A percentile compares a stretch with the other conserved stretches of the same genome.
Evolutionary conservation across 441 rosid species (phyloP).

Genomic region (Populus trichocarpa): DNA sequence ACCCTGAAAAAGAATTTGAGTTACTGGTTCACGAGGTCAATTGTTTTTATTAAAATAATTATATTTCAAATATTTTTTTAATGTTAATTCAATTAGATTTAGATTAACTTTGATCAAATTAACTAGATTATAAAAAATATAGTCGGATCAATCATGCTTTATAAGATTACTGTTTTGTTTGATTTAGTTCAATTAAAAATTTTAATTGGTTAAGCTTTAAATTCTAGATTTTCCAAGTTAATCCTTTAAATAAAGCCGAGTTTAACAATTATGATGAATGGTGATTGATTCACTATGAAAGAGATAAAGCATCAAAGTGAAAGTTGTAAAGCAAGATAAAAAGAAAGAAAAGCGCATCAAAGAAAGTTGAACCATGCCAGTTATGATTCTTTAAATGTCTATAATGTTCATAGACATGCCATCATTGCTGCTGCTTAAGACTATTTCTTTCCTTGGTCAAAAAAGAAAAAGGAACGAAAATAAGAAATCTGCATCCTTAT

Average conservation of each 20-base stretch:
- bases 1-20: too few species aligned
- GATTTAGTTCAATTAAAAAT: too few species aligned
- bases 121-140: too few species aligned
- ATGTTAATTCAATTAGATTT: too few species aligned
- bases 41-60: too few species aligned
- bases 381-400: constrained; percentile 33
- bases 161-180: too few species aligned
- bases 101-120: too few species aligned
- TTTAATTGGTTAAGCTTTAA: too few species aligned
- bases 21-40: too few species aligned
- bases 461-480: not conserved
- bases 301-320: not conserved
- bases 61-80: too few species aligned
- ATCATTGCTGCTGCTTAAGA: constrained; percentile 42
- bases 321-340: constrained; percentile 12
- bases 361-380: constrained; percentile 17
- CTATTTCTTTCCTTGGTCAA: constrained; percentile 20
- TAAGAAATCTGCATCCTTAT: not conserved
- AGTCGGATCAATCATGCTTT: too few species aligned
- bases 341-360: not conserved
- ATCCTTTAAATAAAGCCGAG: not conserved
- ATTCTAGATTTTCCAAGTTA: not conserved
- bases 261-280: not conserved
- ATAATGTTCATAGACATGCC: constrained; percentile 31
- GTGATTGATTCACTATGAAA: too few species aligned